Conservation (phyloP, 768 basidiomycete genomes). For the Suillus lakei region DNA sequence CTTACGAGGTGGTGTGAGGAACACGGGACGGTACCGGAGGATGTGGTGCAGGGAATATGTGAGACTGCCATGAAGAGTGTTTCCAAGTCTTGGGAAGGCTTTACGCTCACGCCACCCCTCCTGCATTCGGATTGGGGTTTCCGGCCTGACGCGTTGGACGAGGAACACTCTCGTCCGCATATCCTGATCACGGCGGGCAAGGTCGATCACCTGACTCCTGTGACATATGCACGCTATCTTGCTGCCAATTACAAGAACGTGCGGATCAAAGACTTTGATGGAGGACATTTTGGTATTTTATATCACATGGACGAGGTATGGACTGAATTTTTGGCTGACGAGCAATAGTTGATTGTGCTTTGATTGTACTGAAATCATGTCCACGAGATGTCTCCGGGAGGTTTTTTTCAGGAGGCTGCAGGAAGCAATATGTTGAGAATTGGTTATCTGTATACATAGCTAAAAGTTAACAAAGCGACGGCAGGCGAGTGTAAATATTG, state of each 20-base stretch:
- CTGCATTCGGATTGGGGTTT: constrained; percentile 60
- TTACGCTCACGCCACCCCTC: constrained; percentile 45
- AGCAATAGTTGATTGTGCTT: constrained; percentile 12
- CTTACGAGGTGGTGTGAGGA: constrained; percentile 47
- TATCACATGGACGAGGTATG: constrained; percentile 53
- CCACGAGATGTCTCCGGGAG: background rate
- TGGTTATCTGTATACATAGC: constrained; percentile 5
- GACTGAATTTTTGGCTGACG: constrained; percentile 34
- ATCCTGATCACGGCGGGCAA: constrained; percentile 50
- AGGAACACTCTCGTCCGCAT: constrained; percentile 46
- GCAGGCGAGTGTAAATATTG: constrained; percentile 24
- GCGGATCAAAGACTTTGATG: constrained; percentile 43
- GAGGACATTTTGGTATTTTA: constrained; percentile 53
- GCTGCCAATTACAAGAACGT: constrained; percentile 50
- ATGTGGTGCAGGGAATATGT: constrained; percentile 47
- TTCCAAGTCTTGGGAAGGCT: constrained; percentile 55
- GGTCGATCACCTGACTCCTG: constrained; percentile 47
- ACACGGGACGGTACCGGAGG: constrained; percentile 45
- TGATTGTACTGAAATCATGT: too few relatives aligned
- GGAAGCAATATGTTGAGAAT: constrained; percentile 7
- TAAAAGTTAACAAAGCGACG: background rate
- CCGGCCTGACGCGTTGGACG: constrained; percentile 46
- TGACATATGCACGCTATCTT: constrained; percentile 53
- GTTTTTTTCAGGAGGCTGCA: background rate
- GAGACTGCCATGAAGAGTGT: constrained; percentile 51